A percentile compares a stretch with the other conserved stretches of the same genome.
These are phyloP conservation scores for Penicillium cosmopolitanum DNA, from an alignment of 495 filamentous ascomycete genomes.

Conservation along the genomic window DNA sequence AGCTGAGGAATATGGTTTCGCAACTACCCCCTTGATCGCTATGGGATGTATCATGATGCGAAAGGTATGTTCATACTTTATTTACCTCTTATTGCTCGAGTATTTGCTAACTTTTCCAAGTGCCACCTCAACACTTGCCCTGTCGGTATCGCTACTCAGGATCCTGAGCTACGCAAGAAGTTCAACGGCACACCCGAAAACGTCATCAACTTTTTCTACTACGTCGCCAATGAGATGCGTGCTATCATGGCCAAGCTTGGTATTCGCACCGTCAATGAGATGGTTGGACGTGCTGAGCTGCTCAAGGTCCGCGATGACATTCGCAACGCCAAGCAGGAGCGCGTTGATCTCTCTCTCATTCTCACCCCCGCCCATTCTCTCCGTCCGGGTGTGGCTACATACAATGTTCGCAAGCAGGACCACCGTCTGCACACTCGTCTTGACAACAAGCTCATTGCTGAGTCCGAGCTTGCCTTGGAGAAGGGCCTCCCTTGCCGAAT, in stretches of 20 bases:
- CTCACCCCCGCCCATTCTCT: constrained; percentile 96
- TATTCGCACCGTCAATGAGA: constrained; percentile 95
- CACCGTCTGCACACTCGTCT: constrained; percentile 91
- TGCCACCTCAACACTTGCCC: constrained; percentile 83
- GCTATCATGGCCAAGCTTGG: constrained; percentile 98
- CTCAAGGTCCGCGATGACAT: constrained; percentile 89
- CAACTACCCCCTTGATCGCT: constrained; percentile 94
- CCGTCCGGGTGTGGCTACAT: constrained; percentile 93
- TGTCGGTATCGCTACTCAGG: constrained; percentile 96
- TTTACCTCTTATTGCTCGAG: not conserved
- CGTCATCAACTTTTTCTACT: constrained; percentile 99
- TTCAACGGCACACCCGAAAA: constrained; percentile 95
- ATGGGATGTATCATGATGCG: constrained; percentile 99
- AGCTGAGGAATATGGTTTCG: constrained; percentile 98
- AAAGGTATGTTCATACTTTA: constrained; percentile 44
- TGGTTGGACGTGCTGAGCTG: constrained; percentile 92
- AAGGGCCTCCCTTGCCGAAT: constrained; percentile 94
- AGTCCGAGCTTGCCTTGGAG: constrained; percentile 94
- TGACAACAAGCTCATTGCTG: constrained; percentile 98
- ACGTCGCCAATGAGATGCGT: constrained; percentile 94
- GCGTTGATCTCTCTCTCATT: constrained; percentile 93
- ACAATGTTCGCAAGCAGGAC: constrained; percentile 99
- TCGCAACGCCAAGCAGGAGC: constrained; percentile 84
- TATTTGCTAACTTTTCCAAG: constrained; percentile 19
- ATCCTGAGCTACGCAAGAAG: constrained; percentile 92